Conservation (phyloP, 352 stramenopile genomes). For the Peronospora destructor region DNA sequence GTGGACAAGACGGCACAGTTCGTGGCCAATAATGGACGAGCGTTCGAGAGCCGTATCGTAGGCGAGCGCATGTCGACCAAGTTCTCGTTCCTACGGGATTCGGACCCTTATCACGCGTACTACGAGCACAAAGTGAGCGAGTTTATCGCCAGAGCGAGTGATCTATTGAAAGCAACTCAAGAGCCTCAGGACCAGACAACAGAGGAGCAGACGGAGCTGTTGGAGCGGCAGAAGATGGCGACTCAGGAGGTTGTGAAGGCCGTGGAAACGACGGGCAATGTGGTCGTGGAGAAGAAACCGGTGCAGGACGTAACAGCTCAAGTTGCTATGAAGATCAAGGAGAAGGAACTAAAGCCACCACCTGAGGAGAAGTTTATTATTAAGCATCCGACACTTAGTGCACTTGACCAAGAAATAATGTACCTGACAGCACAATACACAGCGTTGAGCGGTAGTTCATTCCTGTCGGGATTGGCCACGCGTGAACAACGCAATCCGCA, state of each 20-base stretch:
- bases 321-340: constrained; percentile 89
- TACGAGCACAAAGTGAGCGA: constrained; percentile 95
- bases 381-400: constrained; percentile 84
- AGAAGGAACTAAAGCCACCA: constrained; percentile 65
- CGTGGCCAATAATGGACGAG: constrained; percentile 95
- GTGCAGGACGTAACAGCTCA: constrained; percentile 76
- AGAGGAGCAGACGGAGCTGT: constrained; percentile 11
- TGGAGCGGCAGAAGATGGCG: constrained; percentile 17
- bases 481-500: constrained; percentile 95
- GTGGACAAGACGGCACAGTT: constrained; percentile 98
- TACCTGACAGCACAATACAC: constrained; percentile 98
- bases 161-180: constrained; percentile 4
- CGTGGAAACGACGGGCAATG: constrained; percentile 28
- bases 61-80: constrained; percentile 93
- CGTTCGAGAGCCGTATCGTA: constrained; percentile 96
- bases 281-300: constrained; percentile 82
- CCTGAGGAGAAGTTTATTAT: constrained; percentile 77
- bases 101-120: constrained; percentile 96
- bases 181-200: constrained; percentile 11
- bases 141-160: constrained; percentile 50
- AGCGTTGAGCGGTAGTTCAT: constrained; percentile 91
- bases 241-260: constrained; percentile 24
- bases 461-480: constrained; percentile 90
- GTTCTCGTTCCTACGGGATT: constrained; percentile 94
- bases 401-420: constrained; percentile 95